Percentiles rank a stretch among this genome's conserved stretches.
These are phyloP conservation scores for Jackrogersella multiformis DNA, from an alignment of 495 filamentous ascomycete species.

Conservation along the genomic window DNA sequence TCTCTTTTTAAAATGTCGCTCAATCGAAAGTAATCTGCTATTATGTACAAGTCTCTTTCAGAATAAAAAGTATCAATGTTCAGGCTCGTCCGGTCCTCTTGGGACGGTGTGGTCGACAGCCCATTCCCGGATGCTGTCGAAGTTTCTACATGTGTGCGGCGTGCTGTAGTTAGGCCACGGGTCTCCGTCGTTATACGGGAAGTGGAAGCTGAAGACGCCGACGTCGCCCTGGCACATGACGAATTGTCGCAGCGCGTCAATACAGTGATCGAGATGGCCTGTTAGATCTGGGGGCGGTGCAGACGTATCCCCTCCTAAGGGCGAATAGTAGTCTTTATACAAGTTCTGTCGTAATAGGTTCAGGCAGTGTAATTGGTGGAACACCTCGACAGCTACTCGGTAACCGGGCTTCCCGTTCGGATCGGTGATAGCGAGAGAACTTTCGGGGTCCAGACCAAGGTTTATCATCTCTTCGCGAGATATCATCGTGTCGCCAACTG, in stretches of 20 bases:
- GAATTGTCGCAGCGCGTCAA: slow-evolving; percentile 60
- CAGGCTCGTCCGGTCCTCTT: slow-evolving; percentile 44
- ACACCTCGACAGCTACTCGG: slow-evolving; percentile 63
- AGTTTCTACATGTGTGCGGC: slow-evolving; percentile 60
- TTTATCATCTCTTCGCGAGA: slow-evolving; percentile 57
- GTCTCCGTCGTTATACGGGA: slow-evolving; percentile 49
- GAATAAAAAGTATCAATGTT: slow-evolving; percentile 30
- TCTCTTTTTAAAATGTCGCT: slow-evolving; percentile 2
- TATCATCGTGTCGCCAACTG: slow-evolving; percentile 62
- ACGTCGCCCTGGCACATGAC: slow-evolving; percentile 62
- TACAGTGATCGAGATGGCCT: slow-evolving; percentile 58
- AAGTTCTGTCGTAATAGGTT: slow-evolving; percentile 60
- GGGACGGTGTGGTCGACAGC: slow-evolving; percentile 59
- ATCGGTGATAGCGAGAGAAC: slow-evolving; percentile 57
- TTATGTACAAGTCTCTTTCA: slow-evolving; percentile 3
- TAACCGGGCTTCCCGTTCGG: slow-evolving; percentile 61
- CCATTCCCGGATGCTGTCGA: slow-evolving; percentile 59
- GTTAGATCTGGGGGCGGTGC: slow-evolving; percentile 42
- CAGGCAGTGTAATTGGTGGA: slow-evolving; percentile 66
- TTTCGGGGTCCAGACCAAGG: slow-evolving; percentile 55
- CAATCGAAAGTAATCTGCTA: slow-evolving; percentile 6
- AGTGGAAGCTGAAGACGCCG: slow-evolving; percentile 61
- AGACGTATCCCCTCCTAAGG: slow-evolving; percentile 51
- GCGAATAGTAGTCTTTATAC: slow-evolving; percentile 59
- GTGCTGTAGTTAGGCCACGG: slow-evolving; percentile 61